phyloP scores from a whole-genome alignment of 2,329 filamentous ascomycete genomes.

The Furcasterigmium sp. region DNA sequence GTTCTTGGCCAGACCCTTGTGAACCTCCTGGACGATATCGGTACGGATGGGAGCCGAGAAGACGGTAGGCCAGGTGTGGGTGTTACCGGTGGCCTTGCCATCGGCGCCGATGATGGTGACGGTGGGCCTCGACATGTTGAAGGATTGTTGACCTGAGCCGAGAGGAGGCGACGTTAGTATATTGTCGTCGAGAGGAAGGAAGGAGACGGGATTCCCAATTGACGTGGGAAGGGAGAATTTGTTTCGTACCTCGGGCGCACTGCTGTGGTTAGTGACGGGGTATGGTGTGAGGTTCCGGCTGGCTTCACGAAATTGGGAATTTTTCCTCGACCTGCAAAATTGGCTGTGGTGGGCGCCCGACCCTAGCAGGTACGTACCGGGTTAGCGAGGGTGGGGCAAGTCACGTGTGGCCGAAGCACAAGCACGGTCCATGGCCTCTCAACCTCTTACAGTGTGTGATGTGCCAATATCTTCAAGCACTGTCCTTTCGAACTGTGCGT shows the following conservation, averaged over 20 bases:
- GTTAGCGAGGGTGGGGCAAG: conserved; percentile 1
- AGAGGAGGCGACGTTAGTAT: too few species aligned
- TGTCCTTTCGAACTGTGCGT: too few species aligned
- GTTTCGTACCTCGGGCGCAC: conserved; percentile 3
- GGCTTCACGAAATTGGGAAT: neutral
- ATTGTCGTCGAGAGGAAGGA: too few species aligned
- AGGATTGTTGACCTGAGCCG: conserved; percentile 1
- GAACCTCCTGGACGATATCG: conserved; percentile 98
- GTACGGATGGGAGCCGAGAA: conserved; percentile 97
- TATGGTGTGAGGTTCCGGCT: conserved; percentile 1
- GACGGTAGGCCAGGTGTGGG: conserved; percentile 90
- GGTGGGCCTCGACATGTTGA: conserved; percentile 89
- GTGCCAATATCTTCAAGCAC: too few species aligned
- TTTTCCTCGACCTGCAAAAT: neutral
- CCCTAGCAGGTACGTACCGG: conserved; percentile 5
- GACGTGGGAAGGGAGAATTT: neutral
- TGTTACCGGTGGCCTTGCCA: conserved; percentile 85
- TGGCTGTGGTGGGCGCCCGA: conserved; percentile 1
- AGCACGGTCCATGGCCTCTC: neutral
- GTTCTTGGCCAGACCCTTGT: conserved; percentile 99
- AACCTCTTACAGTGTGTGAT: too few species aligned
- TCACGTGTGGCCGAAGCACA: neutral
- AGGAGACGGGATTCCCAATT: too few species aligned
- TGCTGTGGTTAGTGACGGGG: conserved; percentile 5
- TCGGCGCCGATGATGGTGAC: conserved; percentile 96